A percentile compares a stretch with the other conserved stretches of the same genome.
Evolutionary conservation across 1,284 basidiomycete species (phyloP).

Genomic region (Neolentinus lepideus): DNA sequence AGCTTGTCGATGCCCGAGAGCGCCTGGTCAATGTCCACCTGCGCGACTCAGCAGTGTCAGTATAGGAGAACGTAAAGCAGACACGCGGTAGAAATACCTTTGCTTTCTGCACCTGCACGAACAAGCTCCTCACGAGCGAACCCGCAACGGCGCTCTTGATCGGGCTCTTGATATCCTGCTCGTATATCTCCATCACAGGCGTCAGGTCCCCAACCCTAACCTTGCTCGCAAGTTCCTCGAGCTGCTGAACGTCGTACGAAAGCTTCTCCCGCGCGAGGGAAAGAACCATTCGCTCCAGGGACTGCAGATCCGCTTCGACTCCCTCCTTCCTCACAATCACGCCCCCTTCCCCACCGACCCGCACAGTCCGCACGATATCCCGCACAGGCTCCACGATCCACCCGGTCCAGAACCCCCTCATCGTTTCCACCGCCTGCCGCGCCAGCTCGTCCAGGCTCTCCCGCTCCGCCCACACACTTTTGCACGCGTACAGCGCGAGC

Average conservation of each 20-base stretch:
- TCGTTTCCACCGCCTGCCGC: constrained; percentile 62
- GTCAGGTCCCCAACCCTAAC: constrained; percentile 85
- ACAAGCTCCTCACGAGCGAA: constrained; percentile 77
- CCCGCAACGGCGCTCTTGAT: constrained; percentile 78
- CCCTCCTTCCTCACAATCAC: constrained; percentile 74
- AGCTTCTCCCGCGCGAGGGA: constrained; percentile 81
- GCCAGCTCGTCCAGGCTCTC: constrained; percentile 46
- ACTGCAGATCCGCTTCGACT: constrained; percentile 78
- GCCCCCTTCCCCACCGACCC: constrained; percentile 66
- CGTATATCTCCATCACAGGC: constrained; percentile 83
- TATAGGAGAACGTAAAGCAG: constrained; percentile 10
- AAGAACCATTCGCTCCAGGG: constrained; percentile 89
- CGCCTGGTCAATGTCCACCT: constrained; percentile 90
- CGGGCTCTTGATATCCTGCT: constrained; percentile 86
- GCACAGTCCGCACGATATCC: constrained; percentile 79
- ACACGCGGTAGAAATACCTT: too few relatives aligned
- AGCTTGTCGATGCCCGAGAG: constrained; percentile 86
- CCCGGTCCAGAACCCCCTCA: constrained; percentile 69
- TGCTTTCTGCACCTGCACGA: constrained; percentile 95
- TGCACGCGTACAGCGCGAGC: constrained; percentile 40
- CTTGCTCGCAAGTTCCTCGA: constrained; percentile 58
- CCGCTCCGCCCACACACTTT: constrained; percentile 43
- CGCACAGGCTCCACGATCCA: constrained; percentile 89
- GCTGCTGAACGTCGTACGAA: constrained; percentile 50
- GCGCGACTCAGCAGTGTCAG: background rate